Evolutionary conservation across 2,329 filamentous ascomycete species (phyloP).

Genomic region (Mycogone perniciosa): DNA sequence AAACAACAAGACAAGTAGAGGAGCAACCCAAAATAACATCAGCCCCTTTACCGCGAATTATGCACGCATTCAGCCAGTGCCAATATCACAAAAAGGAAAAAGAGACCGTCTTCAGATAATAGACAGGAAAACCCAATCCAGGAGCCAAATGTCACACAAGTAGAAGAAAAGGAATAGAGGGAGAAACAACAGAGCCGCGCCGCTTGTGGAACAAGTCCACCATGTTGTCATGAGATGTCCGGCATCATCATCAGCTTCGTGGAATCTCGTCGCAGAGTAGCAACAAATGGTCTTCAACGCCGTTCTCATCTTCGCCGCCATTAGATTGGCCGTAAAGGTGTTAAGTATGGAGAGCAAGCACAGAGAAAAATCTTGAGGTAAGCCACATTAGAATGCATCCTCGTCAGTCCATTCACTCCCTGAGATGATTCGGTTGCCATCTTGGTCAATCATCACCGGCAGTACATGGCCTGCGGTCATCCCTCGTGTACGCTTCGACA

Average conservation of each 20-base stretch:
- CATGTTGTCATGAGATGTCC: constrained; percentile 11
- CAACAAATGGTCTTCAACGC: not conserved
- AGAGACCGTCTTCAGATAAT: not conserved
- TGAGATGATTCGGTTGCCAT: constrained; percentile 57
- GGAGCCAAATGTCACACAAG: not conserved
- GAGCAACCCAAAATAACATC: not conserved
- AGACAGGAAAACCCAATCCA: not conserved
- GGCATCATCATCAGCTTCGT: constrained; percentile 12
- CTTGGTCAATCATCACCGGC: constrained; percentile 46
- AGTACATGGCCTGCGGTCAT: constrained; percentile 46
- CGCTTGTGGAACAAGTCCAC: not conserved
- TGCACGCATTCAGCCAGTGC: too few relatives aligned
- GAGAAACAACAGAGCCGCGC: not conserved
- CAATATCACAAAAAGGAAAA: not conserved
- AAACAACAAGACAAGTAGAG: not conserved
- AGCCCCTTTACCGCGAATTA: not conserved
- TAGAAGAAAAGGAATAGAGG: not conserved
- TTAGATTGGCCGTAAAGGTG: too few relatives aligned
- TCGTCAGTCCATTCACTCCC: constrained; percentile 64
- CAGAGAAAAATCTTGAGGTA: not conserved
- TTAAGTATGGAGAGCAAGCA: too few relatives aligned
- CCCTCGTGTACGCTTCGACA: constrained; percentile 49
- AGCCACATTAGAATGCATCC: constrained; percentile 43
- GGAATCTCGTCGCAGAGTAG: not conserved
- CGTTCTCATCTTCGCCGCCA: not conserved